Base-by-base conservation (phyloP, 148 eudicot genomes). In the Fallopia convolvulus region DNA sequence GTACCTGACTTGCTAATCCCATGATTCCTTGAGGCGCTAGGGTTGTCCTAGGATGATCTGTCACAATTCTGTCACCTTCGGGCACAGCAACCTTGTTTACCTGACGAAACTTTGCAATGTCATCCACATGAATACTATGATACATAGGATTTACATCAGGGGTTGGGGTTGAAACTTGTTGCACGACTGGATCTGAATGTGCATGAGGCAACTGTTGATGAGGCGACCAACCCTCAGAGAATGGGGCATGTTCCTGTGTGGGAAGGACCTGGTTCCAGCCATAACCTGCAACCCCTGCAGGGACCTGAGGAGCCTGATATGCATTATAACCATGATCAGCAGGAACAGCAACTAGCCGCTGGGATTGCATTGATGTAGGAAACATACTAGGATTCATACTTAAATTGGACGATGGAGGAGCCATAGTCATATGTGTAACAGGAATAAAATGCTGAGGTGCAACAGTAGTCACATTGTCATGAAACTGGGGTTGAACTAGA, bases 151-250 rank as follows among this genome's bases (percentile, higher is more conserved):
- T 87, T 46, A 78, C 32, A 78, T 90, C 95, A 77, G 91, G 55
- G 5, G 44, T 32, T 46, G 84, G 75, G 79, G 77, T 75, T 41
- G 84, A 41, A 74, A 78, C 88, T 36, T 88, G 90, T 73, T 88
- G 92, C 46, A 86, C 77, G 33, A 87, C 77, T 30, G 89, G 77
- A 80, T 94, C 98, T 9, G 98, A 94, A 85, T 94, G 97, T 75
- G 92, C 95, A 84, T 94, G 98, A 65, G 98, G 97, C 78, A 92
- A 85, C 36, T 83, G 92, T 77, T 85, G 96, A 75, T 84, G 85
- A 74, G 89, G 79, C 77, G 82, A 65, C 84, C 83, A 80, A 71
- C 91, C 91, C 78, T 88, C 89, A 1, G 89, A 81, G 20, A 81
- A 74, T 58, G 87, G 70, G 40, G 80, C 83, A 76, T 89, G 95